Conservation (phyloP, 2,329 filamentous ascomycete species). For the Pyrenochaeta sp. region DNA sequence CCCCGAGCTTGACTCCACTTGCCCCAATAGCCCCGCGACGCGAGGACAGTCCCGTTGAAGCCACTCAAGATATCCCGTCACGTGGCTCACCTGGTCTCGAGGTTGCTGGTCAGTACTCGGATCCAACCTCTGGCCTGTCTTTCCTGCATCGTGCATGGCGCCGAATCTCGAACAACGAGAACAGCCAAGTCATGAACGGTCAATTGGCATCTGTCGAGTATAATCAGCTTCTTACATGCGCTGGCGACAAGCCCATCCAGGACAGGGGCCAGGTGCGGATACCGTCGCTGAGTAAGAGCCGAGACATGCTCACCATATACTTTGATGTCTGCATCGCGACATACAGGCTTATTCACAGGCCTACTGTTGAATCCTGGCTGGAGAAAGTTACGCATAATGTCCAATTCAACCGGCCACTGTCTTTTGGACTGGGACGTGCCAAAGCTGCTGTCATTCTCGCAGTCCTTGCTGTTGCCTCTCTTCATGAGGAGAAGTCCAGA, state of each 20-base stretch:
- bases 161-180: constrained; percentile 68
- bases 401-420: constrained; percentile 38
- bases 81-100: constrained; percentile 58
- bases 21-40: not conserved
- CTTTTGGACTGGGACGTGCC: constrained; percentile 53
- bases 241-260: constrained; percentile 61
- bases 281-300: constrained; percentile 19
- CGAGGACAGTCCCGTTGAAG: not conserved
- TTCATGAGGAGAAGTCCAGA: constrained; percentile 54
- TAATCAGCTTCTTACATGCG: constrained; percentile 58
- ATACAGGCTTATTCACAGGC: constrained; percentile 64
- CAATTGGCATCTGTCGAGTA: constrained; percentile 29
- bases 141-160: constrained; percentile 74
- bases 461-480: constrained; percentile 57
- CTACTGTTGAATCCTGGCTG: constrained; percentile 60
- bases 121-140: constrained; percentile 61
- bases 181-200: constrained; percentile 33
- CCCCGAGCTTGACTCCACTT: not conserved
- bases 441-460: constrained; percentile 51
- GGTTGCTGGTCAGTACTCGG: constrained; percentile 65
- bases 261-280: constrained; percentile 39
- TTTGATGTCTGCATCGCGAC: constrained; percentile 68
- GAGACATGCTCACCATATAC: constrained; percentile 59
- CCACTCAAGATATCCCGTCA: constrained; percentile 21
- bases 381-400: constrained; percentile 23